A percentile compares a stretch with the other conserved stretches of the same genome.
Evolutionary conservation across 2,329 filamentous ascomycete genomes (phyloP).

Genomic region (Diaporthe helianthi): DNA sequence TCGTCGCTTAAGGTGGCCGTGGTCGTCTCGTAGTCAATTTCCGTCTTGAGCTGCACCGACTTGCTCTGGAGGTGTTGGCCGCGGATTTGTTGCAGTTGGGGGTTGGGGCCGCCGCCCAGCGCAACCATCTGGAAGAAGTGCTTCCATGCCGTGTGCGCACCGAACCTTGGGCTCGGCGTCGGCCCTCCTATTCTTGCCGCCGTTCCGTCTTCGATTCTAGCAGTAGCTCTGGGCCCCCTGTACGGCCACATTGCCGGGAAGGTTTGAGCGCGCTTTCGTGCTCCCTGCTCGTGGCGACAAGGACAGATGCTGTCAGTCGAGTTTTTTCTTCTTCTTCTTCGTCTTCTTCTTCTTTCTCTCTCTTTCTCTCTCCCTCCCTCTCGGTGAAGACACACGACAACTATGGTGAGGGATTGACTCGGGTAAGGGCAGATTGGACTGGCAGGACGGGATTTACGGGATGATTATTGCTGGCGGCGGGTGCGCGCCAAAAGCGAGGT

Average conservation of each 20-base stretch:
- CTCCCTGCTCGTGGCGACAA: constrained; percentile 20
- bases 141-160: constrained; percentile 34
- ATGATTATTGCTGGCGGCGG: constrained; percentile 19
- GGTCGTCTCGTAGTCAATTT: constrained; percentile 13
- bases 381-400: neutral
- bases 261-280: constrained; percentile 31
- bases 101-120: constrained; percentile 29
- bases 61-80: constrained; percentile 21
- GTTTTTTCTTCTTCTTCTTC: neutral
- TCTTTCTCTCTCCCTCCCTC: no score
- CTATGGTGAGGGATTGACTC: neutral
- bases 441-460: constrained; percentile 11
- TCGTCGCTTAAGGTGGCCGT: constrained; percentile 19
- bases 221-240: constrained; percentile 19
- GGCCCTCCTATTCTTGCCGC: constrained; percentile 22
- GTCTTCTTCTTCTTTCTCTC: neutral
- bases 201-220: constrained; percentile 12
- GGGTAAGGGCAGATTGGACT: constrained; percentile 2
- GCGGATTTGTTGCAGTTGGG: constrained; percentile 15
- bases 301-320: constrained; percentile 14
- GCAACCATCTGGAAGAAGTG: constrained; percentile 34
- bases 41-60: constrained; percentile 26
- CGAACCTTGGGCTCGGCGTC: constrained; percentile 32
- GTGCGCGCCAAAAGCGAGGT: constrained; percentile 4
- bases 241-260: constrained; percentile 31